A percentile compares a stretch with the other conserved stretches of the same genome.
phyloP scores from a whole-genome alignment of 306 rosid species.

The Malus asiatica region DNA sequence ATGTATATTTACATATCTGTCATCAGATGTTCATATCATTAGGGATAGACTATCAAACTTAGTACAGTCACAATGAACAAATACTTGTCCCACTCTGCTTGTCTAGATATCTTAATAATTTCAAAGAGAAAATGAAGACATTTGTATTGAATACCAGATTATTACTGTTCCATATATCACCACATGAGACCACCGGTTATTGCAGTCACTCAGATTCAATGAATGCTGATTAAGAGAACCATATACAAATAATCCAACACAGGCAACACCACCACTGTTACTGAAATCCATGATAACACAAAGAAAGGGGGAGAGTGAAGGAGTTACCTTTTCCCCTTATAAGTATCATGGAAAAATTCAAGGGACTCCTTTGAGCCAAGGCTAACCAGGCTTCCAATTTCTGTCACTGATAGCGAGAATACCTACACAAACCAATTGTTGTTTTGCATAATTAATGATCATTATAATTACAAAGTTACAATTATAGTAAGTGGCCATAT shows the following conservation, averaged over 20 bases:
- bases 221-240: background rate
- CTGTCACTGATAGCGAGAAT: constrained; percentile 70
- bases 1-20: background rate
- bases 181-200: background rate
- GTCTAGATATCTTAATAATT: background rate
- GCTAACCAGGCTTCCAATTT: constrained; percentile 71
- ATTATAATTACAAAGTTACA: background rate
- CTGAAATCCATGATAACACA: background rate
- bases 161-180: too few species aligned
- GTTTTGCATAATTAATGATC: background rate
- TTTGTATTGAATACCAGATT: background rate
- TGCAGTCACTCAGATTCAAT: background rate
- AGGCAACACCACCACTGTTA: background rate
- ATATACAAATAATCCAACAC: background rate
- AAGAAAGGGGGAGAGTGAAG: background rate
- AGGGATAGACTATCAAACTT: background rate
- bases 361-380: constrained; percentile 62
- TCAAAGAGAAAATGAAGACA: background rate
- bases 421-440: constrained; percentile 45
- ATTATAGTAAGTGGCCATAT: background rate
- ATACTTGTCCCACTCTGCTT: background rate
- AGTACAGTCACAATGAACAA: background rate
- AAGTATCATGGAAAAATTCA: constrained; percentile 73
- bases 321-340: constrained; percentile 59
- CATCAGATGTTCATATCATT: background rate